Evolutionary conservation across 345 rosid genomes (phyloP), one percentile per base, ranked within the genome.

Genomic region (Turritis glabra): DNA sequence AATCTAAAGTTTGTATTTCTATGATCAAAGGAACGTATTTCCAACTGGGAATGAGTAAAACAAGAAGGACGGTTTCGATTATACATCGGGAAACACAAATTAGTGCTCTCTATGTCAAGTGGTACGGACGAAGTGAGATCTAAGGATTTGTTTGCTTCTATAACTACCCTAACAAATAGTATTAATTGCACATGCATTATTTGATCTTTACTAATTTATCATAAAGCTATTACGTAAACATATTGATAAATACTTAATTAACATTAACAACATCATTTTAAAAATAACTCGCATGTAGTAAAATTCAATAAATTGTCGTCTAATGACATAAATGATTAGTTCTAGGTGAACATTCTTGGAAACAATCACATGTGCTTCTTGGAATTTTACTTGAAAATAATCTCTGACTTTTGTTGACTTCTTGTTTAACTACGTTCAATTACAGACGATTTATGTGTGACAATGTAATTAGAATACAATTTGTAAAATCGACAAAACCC

Each of bases 71-170:
- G 79, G 57, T 61, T 69, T 76, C 58, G 64, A 63, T 32, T 69
- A 61, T 53, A 14, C 33, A 62, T 76, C 53, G 58, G 70, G 51
- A 32, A 52, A 35, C 73, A 68, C 29, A 52, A 43, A 26, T 5
- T 23, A 53, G 15, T 60, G 69, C 13, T 60, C 46, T 29, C 19
- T 26, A 62, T 69, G 75, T 69, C 80, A 53, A 69, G 52, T 69
- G 70, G 80, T 76, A 76, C 80, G 80, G 80, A 62, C 58, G 52
- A 61, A 53, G 75, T 62, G 65, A 63, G 71, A 62, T 76, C 71
- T 53, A 52, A 43, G 18, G 48, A 13, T 40, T 40, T 40, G 46
- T 40, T 40, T 40, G n/a, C 46, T 40, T 40, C 46, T 13, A 40
- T 13, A 14, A 40, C 46, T 15, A 11, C 7, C 46, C 46, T 40